Conservation (phyloP, 2,329 filamentous ascomycete genomes). For the Neurospora crassa region DNA sequence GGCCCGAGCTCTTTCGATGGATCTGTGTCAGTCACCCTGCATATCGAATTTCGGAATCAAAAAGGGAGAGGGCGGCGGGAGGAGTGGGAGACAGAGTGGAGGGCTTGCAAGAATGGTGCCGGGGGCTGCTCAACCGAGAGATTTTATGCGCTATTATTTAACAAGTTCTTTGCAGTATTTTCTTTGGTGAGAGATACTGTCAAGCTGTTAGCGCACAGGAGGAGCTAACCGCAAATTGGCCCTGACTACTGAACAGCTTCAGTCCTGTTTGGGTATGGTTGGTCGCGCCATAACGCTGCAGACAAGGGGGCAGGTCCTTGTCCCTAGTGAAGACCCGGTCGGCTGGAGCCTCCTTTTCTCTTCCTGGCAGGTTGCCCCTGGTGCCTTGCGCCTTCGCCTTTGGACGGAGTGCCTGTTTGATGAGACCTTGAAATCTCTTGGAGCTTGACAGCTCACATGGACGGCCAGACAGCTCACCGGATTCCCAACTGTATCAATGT, state of each 20-base stretch:
- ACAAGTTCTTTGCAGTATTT: background rate
- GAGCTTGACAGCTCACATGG: background rate
- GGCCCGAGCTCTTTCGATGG: background rate
- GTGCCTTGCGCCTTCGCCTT: slow-evolving; percentile 1
- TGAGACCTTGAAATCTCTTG: background rate
- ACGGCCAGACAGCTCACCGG: background rate
- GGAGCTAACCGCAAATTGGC: background rate
- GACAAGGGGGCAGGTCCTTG: background rate
- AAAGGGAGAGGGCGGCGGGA: background rate
- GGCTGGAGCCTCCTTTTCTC: background rate
- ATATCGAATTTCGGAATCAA: background rate
- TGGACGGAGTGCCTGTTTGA: background rate
- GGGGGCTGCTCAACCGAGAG: background rate
- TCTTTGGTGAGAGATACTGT: background rate
- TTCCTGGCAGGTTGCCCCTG: slow-evolving; percentile 2
- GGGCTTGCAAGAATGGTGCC: background rate
- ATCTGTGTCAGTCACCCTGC: background rate
- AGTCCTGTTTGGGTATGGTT: background rate
- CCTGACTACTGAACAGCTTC: background rate
- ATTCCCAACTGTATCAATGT: background rate
- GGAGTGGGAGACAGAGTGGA: background rate
- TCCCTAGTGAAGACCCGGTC: background rate
- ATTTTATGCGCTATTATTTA: background rate
- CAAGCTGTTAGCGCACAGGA: background rate
- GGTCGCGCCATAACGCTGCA: slow-evolving; percentile 2